Conservation (phyloP, 495 filamentous ascomycete genomes). For the Aspergillus saccharolyticus region DNA sequence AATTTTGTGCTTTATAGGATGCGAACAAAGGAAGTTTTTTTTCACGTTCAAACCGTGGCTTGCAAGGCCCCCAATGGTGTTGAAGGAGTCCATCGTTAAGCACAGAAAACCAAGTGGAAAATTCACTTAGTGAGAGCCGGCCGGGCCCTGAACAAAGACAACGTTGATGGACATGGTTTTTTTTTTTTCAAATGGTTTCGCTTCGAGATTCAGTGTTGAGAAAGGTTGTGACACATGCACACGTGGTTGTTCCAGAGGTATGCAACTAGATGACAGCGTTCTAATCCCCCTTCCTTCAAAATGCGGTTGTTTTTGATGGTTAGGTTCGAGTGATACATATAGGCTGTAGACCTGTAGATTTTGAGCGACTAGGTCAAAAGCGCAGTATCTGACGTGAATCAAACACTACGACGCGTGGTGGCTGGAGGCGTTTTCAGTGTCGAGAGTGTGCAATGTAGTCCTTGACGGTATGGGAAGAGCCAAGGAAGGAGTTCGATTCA, state of each 20-base stretch:
- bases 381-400: slow-evolving; percentile 1
- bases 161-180: slow-evolving; percentile 26
- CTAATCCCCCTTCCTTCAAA: slow-evolving; percentile 4
- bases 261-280: not conserved
- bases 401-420: slow-evolving; percentile 14
- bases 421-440: not conserved
- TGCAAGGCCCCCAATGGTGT: slow-evolving; percentile 33
- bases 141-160: slow-evolving; percentile 22
- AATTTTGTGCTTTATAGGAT: not conserved
- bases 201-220: slow-evolving; percentile 6
- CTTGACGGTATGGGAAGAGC: not conserved
- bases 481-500: not conserved
- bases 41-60: slow-evolving; percentile 22
- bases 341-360: slow-evolving; percentile 6
- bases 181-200: slow-evolving; percentile 9
- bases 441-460: not conserved
- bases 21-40: slow-evolving; percentile 6
- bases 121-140: slow-evolving; percentile 29
- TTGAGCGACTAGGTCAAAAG: not conserved
- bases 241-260: not conserved
- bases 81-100: slow-evolving; percentile 33
- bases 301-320: slow-evolving; percentile 5
- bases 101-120: slow-evolving; percentile 18
- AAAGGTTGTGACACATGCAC: slow-evolving; percentile 9
- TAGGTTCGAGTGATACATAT: slow-evolving; percentile 20